Evolutionary conservation across 2,329 filamentous ascomycete genomes (phyloP), one percentile per base, ranked within the genome.

Genomic region (Colletotrichum coccodes): DNA sequence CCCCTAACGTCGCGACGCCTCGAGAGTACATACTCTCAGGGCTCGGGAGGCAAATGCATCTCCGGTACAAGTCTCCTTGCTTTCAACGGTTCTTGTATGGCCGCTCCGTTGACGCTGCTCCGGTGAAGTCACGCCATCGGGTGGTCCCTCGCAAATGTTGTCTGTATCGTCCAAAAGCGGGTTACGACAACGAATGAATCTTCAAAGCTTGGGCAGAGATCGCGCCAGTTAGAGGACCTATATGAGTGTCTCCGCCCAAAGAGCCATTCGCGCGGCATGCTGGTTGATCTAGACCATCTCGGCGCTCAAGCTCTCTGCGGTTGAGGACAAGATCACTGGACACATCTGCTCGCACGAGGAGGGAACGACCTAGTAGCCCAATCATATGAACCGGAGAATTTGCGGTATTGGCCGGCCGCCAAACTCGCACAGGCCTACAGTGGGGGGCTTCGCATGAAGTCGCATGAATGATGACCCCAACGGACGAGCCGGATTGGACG

Each of bases 351-450:
- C 46, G 30, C 38, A n/a, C 21, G n/a, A 28, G 34, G 49, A 63
- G 44, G 59, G 64, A 47, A 64, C 34, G 32, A 18, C 53, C 46
- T 28, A 7, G 60, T 36, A 53, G 38, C 38, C 36, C 44, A 46
- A 32, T 21, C 14, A 40, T 47, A 38, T 23, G 57, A 26, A 36
- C 49, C 65, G 65, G 65, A 60, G 61, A 68, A 65, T 68, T 60
- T 68, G 18, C 54, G 54, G 38, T 49, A 44, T 59, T 60, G 30
- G 47, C n/a, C 47, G 26, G 47, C 40, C 46, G 18, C 40, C 38
- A 64, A 40, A 32, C 32, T 58, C 16, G 52, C 38, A 46, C 52
- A 30, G 53, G 64, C 28, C 14, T 5, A 32, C 47, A 30, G 42
- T 26, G 36, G 34, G 46, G 36, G 36, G 26, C 42, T 38, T 59